phyloP scores from a whole-genome alignment of 169 alveolate species.

The Plasmodium ovale region DNA sequence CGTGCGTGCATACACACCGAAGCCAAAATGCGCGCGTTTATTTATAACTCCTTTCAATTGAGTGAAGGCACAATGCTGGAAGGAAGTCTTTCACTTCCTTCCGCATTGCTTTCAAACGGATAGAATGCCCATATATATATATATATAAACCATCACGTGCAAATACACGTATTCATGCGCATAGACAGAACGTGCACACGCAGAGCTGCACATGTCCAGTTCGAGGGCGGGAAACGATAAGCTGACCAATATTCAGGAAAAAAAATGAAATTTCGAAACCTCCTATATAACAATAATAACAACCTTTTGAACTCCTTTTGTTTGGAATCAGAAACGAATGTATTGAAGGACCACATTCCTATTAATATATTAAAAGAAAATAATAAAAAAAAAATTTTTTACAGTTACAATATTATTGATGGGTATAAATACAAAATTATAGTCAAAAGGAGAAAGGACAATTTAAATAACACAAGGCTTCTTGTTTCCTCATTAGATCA shows the following conservation, averaged over 20 bases:
- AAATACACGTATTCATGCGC: no score
- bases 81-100: neutral
- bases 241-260: no score
- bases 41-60: constrained; percentile 6
- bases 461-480: constrained; percentile 24
- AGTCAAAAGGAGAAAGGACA: constrained; percentile 21
- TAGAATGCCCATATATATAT: constrained; percentile 1
- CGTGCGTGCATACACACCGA: neutral
- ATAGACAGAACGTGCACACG: no score
- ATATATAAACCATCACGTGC: neutral
- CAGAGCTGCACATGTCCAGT: neutral
- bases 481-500: constrained; percentile 47
- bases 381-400: constrained; percentile 29
- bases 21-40: neutral
- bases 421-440: constrained; percentile 64
- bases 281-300: constrained; percentile 8
- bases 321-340: constrained; percentile 44
- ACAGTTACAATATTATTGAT: constrained; percentile 52
- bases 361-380: constrained; percentile 45
- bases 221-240: no score
- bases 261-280: constrained; percentile 44
- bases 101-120: neutral
- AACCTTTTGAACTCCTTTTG: constrained; percentile 36
- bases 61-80: neutral
- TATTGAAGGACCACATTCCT: constrained; percentile 38